Evolutionary conservation across 768 basidiomycete genomes (phyloP).

Genomic region (Hortiboletus campestris): DNA sequence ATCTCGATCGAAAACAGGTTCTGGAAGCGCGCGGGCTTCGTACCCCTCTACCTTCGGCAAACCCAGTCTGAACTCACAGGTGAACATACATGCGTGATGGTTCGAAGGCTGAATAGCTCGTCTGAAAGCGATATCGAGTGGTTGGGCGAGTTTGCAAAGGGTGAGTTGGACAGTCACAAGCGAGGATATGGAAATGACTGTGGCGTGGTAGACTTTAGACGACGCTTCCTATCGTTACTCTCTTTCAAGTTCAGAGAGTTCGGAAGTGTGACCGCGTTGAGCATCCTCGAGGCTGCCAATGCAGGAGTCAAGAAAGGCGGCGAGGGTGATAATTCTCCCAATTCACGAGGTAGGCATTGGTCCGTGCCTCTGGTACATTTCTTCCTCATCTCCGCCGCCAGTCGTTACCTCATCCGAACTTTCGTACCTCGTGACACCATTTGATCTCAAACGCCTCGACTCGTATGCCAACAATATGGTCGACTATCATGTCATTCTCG

Average conservation of each 20-base stretch:
- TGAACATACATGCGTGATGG: constrained; percentile 96
- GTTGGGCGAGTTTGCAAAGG: constrained; percentile 86
- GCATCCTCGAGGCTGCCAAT: constrained; percentile 84
- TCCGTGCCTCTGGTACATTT: constrained; percentile 13
- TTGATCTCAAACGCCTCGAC: constrained; percentile 93
- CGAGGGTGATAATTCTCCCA: constrained; percentile 33
- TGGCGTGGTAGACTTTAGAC: constrained; percentile 74
- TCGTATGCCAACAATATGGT: constrained; percentile 95
- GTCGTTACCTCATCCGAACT: constrained; percentile 43
- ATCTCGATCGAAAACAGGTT: constrained; percentile 49
- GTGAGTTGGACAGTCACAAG: constrained; percentile 34
- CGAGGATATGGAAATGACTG: background rate
- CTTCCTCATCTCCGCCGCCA: background rate
- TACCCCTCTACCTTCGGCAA: constrained; percentile 91
- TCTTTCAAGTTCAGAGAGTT: constrained; percentile 97
- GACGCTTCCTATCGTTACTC: constrained; percentile 82
- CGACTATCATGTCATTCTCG: constrained; percentile 94
- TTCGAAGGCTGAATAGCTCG: constrained; percentile 75
- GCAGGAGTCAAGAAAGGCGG: constrained; percentile 48
- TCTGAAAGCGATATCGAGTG: constrained; percentile 66
- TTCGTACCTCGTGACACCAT: constrained; percentile 72
- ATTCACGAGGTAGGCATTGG: constrained; percentile 30
- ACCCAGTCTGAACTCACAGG: constrained; percentile 94
- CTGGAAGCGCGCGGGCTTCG: constrained; percentile 93
- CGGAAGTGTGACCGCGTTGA: constrained; percentile 80